Base-by-base conservation (phyloP, 768 basidiomycete genomes). In the Agrocybe praecox region DNA sequence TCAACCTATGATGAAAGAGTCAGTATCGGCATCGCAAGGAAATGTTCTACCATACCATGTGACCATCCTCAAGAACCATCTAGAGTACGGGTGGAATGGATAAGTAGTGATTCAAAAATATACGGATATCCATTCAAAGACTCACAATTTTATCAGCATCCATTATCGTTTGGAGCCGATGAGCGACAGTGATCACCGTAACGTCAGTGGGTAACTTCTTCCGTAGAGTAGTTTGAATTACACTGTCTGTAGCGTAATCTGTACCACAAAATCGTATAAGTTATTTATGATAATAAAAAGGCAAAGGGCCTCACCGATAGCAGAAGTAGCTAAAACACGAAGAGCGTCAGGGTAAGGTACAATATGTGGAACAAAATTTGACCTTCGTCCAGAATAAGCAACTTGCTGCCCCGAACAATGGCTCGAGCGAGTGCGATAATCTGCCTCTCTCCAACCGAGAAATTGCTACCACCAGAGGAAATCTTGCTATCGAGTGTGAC, bases 371-470 rank as follows among this genome's bases (percentile, higher is more conserved):
- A 29, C 5, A 4, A 29, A 29, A 29, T 29, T 9, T 29, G 26
- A 69, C 85, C 86, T 69, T 87, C 86, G 66, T 85, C 85, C 23
- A 87, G 71, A 33, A 88, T 82, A 40, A 88, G 77, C 21, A 88
- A 73, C 46, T 82, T 79, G 68, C 80, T 86, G 46, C 80, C 76
- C 22, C 83, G 75, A 6, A 87, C 72, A 54, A 87, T 77, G 4
- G 87, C 87, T 32, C 86, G 74, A 11, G 86, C 86, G 66, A 88
- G 76, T 10, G 86, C 85, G 54, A 88, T 79, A 43, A 88, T 78
- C 60, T 93, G 90, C 12, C 89, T 70, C 65, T 92, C 88, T 17
- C 90, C 90, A 48, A 88, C 83, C 3, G 87, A 89, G 61, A 91
- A 83, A 67, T 91, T 92, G 15, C 78, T 69, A 4, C 90, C 90